phyloP scores from a whole-genome alignment of 768 basidiomycete species.

The Cantharellus cinnabarinus region DNA sequence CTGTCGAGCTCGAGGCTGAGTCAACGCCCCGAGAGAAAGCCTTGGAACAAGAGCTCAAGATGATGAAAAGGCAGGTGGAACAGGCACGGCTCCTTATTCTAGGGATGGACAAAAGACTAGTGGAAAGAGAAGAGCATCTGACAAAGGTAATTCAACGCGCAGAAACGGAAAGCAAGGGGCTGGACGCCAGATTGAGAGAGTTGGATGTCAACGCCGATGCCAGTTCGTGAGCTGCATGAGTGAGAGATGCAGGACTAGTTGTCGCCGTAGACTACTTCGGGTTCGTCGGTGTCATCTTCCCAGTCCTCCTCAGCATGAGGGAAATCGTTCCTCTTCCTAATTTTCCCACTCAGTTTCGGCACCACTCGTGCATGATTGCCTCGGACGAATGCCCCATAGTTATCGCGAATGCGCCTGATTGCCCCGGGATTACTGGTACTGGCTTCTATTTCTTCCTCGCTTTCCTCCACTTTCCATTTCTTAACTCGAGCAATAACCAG shows the following conservation, averaged over 20 bases:
- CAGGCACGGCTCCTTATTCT: conserved; percentile 1
- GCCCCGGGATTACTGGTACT: conserved; percentile 28
- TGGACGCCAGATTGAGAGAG: not conserved
- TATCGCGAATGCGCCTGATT: conserved; percentile 43
- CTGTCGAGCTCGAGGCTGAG: not conserved
- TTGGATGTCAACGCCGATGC: not conserved
- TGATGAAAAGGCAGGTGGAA: not conserved
- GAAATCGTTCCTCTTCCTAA: not conserved
- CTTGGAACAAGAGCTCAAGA: not conserved
- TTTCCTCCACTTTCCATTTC: conserved; percentile 51
- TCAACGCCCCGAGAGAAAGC: not conserved
- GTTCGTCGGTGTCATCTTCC: not conserved
- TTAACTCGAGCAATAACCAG: conserved; percentile 49
- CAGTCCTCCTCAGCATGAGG: not conserved
- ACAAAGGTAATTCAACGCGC: not conserved
- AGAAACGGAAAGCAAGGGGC: not conserved
- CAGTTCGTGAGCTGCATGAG: too few species aligned
- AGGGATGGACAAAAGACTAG: conserved; percentile 1
- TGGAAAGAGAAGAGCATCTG: not conserved
- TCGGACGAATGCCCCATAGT: conserved; percentile 43
- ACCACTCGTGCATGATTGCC: conserved; percentile 22
- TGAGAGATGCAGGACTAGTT: too few species aligned
- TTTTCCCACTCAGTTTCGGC: not conserved
- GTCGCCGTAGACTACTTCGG: not conserved
- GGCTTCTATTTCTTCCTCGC: conserved; percentile 14